These are phyloP conservation scores for Suillus paluster DNA, from an alignment of 768 basidiomycete genomes.

Conservation along the genomic window DNA sequence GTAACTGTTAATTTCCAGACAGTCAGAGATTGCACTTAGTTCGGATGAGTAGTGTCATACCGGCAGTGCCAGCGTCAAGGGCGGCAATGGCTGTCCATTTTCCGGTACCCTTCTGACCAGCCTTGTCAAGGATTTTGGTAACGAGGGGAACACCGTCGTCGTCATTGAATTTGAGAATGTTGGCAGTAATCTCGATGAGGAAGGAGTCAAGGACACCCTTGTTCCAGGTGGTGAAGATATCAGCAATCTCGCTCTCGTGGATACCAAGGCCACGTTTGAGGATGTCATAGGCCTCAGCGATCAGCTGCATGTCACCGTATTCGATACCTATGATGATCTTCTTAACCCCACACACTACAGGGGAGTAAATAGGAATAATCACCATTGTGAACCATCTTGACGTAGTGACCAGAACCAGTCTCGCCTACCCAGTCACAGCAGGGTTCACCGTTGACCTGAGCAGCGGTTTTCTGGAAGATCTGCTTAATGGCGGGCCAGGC, in stretches of 20 bases:
- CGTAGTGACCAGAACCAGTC: constrained; percentile 95
- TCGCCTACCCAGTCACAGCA: constrained; percentile 99
- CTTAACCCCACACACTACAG: constrained; percentile 12
- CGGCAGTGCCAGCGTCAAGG: constrained; percentile 88
- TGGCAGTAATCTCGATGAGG: constrained; percentile 97
- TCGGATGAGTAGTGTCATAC: constrained; percentile 44
- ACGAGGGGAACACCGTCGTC: constrained; percentile 92
- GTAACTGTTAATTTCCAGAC: constrained; percentile 64
- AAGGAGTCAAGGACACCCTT: constrained; percentile 99
- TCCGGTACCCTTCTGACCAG: constrained; percentile 99
- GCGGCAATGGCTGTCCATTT: constrained; percentile 99
- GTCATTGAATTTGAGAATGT: constrained; percentile 97
- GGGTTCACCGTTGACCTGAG: constrained; percentile 92
- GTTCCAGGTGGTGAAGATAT: constrained; percentile 96
- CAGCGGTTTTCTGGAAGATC: constrained; percentile 98
- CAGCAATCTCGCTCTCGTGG: constrained; percentile 86
- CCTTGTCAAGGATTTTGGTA: constrained; percentile 92
- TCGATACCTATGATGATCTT: constrained; percentile 77
- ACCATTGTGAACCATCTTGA: constrained; percentile 99
- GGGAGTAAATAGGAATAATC: constrained; percentile 25
- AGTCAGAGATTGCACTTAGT: constrained; percentile 12
- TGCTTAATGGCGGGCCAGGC: constrained; percentile 98
- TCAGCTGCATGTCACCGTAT: constrained; percentile 99
- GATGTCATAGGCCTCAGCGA: constrained; percentile 98
- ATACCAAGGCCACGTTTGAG: constrained; percentile 95